phyloP scores from a whole-genome alignment of 129 eudicot genomes.

The Tagetes patula region DNA sequence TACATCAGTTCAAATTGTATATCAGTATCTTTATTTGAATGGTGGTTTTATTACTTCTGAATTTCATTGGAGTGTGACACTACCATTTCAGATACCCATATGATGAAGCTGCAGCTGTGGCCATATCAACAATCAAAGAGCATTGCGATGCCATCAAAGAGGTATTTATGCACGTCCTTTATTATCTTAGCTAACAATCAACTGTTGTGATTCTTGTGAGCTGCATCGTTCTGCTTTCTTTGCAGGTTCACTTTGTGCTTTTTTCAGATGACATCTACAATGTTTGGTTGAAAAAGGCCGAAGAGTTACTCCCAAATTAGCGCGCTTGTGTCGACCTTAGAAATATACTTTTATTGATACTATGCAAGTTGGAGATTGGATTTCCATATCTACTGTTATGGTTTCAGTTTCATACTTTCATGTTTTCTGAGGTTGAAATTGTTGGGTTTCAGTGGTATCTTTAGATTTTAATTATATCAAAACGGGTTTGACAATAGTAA shows the following conservation, averaged over 20 bases:
- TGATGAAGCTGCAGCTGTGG: slow-evolving; percentile 90
- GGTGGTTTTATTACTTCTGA: not conserved
- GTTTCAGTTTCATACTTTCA: slow-evolving; percentile 7
- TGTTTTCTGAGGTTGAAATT: not conserved
- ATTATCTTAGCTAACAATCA: not conserved
- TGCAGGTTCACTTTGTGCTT: slow-evolving; percentile 86
- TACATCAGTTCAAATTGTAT: not conserved
- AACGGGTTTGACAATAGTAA: too few species aligned
- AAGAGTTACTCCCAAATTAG: slow-evolving; percentile 41
- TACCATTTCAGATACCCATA: slow-evolving; percentile 71
- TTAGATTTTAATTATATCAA: too few species aligned
- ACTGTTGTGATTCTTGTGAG: not conserved
- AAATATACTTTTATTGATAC: not conserved
- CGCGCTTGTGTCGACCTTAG: not conserved
- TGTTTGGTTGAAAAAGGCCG: slow-evolving; percentile 67
- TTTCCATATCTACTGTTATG: not conserved
- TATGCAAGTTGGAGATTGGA: not conserved
- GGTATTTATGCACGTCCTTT: slow-evolving; percentile 39
- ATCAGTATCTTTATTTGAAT: not conserved
- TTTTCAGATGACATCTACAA: slow-evolving; percentile 64
- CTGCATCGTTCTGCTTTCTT: not conserved
- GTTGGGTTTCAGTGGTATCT: not conserved
- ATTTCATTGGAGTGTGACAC: slow-evolving; percentile 3
- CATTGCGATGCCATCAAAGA: slow-evolving; percentile 64
- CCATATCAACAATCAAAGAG: slow-evolving; percentile 79